Evolutionary conservation across 768 basidiomycete species (phyloP), one percentile per base, ranked within the genome.

Genomic region (Tulasnella calospora): DNA sequence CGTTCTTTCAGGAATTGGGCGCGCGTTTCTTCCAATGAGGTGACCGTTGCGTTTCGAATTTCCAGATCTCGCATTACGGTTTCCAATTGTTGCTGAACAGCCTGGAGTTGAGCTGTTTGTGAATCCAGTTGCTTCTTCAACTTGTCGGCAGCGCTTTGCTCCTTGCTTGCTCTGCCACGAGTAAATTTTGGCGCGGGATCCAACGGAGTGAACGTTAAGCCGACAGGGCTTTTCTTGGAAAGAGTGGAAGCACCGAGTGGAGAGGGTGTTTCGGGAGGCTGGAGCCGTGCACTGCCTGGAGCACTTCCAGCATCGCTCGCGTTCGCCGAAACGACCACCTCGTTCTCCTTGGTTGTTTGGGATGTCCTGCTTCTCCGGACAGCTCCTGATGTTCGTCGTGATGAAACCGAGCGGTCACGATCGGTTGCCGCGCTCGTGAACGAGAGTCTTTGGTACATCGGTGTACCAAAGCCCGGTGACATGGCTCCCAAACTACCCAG

Each of bases 381-480:
- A 13, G 40, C 46, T 13, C 23, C 46, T 9, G 46, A 41, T 23
- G 44, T 74, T 36, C 73, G 44, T 46, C 73, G 73, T 35, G 51
- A 44, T 44, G 73, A 47, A 27, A 47, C 73, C n/a, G 44, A 74
- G 17, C 73, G 46, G 17, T 55, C 44, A 27, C 73, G 44, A 30
- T 74, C 40, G 61, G 38, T 74, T 15, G 46, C 44, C 1, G 30
- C 73, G 30, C 46, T 74, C 8, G 44, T 74, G 46, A 74, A 74
- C 12, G 75, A 61, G 15, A 70, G 47, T 61, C 36, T 61, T 3
- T 61, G 57, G 19, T 67, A 70, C 75, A 76, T 76, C 15, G 75
- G 75, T 35, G 75, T 76, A 30, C 75, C 75, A 17, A 76, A 76
- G n/a, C 75, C 67, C 23, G 75, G 75, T 10, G 75, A 76, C 75